phyloP scores from a whole-genome alignment of 2,329 filamentous ascomycete genomes.

The Magnaporthiopsis poae region DNA sequence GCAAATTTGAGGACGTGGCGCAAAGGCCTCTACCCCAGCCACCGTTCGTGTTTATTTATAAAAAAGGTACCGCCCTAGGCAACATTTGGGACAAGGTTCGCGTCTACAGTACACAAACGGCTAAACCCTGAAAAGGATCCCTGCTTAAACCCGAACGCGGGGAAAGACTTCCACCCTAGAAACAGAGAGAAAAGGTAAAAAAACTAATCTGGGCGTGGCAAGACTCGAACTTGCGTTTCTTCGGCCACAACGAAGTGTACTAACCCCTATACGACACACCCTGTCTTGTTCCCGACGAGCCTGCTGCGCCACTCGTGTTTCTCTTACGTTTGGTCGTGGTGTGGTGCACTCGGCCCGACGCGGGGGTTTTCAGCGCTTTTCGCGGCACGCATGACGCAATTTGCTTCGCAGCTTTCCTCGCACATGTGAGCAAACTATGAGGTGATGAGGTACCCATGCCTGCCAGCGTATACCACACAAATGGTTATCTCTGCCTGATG shows the following conservation, averaged over 20 bases:
- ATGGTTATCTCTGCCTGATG: too few relatives aligned
- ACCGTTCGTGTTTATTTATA: too few relatives aligned
- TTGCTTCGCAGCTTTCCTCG: not conserved
- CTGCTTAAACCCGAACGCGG: too few relatives aligned
- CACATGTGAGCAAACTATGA: too few relatives aligned
- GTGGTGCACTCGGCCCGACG: not conserved
- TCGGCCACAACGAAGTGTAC: conserved; percentile 7
- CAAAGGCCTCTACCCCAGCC: not conserved
- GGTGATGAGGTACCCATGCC: too few relatives aligned
- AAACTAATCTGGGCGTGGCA: conserved; percentile 6
- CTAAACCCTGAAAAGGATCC: not conserved
- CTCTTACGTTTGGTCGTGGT: not conserved
- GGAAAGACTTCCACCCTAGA: not conserved
- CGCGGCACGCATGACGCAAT: not conserved
- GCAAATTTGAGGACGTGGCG: not conserved
- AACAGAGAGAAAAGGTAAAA: not conserved
- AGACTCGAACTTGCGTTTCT: conserved; percentile 6
- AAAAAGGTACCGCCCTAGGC: too few relatives aligned
- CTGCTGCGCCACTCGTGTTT: not conserved
- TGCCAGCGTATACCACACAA: too few relatives aligned
- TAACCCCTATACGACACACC: conserved; percentile 8
- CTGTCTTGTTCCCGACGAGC: not conserved
- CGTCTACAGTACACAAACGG: too few relatives aligned
- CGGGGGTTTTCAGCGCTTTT: not conserved
- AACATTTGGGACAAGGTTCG: too few relatives aligned